Percentiles rank a stretch among this genome's conserved stretches.
These are phyloP conservation scores for Parasitella parasitica DNA, from an alignment of 371 early-diverging fungal genomes.

Conservation along the genomic window DNA sequence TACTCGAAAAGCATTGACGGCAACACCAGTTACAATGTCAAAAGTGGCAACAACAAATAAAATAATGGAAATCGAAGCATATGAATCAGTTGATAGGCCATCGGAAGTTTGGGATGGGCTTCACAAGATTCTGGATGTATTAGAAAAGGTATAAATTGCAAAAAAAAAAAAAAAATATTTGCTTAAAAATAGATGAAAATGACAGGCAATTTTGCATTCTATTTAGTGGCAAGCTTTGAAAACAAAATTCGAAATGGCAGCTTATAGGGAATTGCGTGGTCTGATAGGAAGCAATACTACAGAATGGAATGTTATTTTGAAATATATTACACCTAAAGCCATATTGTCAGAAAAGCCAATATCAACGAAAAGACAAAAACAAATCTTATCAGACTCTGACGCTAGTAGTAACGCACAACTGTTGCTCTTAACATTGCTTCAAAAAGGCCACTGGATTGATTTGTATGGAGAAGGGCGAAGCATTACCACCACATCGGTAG, in stretches of 20 bases:
- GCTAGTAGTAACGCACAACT: neutral
- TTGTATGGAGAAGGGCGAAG: neutral
- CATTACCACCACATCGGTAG: neutral
- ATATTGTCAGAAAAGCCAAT: slow-evolving; percentile 3
- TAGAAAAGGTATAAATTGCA: neutral
- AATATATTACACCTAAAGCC: slow-evolving; percentile 4
- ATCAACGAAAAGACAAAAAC: neutral
- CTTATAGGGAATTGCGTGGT: neutral
- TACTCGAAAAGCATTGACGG: neutral
- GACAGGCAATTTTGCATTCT: neutral
- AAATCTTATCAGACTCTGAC: neutral
- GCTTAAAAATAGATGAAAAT: too few species aligned
- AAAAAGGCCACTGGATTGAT: neutral
- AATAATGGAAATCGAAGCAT: neutral
- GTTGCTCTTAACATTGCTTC: neutral
- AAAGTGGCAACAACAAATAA: neutral
- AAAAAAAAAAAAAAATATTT: neutral
- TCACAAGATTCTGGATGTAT: neutral
- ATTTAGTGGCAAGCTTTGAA: slow-evolving; percentile 5
- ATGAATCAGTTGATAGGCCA: neutral
- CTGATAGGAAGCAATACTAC: neutral
- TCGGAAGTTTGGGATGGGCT: neutral
- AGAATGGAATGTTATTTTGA: neutral
- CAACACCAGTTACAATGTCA: neutral
- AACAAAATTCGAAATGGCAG: neutral